These are phyloP conservation scores for Andrographis paniculata DNA, from an alignment of 305 asterid genomes.

Conservation along the genomic window DNA sequence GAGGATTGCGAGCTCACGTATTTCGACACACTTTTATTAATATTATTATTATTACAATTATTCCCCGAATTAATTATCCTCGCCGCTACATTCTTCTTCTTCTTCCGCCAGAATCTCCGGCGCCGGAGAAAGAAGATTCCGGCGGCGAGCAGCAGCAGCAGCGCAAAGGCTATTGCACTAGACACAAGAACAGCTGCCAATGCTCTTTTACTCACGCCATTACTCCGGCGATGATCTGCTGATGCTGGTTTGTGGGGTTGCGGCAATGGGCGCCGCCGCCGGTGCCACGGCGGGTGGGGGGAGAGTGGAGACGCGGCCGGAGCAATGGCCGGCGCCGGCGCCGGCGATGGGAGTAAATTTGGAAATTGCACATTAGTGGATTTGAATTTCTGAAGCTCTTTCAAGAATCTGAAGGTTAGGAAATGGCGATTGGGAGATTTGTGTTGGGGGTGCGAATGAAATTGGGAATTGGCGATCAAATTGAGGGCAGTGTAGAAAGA, in stretches of 20 bases:
- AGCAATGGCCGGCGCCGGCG: conserved; percentile 21
- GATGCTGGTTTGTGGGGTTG: conserved; percentile 20
- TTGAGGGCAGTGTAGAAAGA: conserved; percentile 28
- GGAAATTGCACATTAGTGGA: conserved; percentile 18
- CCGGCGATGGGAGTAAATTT: conserved; percentile 28
- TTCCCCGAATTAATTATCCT: no score
- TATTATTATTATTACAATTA: conserved; percentile 21
- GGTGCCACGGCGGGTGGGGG: conserved; percentile 21
- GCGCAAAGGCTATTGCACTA: conserved; percentile 34
- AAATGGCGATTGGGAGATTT: no score
- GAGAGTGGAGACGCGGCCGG: conserved; percentile 8
- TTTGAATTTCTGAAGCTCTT: conserved; percentile 26
- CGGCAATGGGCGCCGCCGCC: conserved; percentile 31
- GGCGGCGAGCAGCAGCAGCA: conserved; percentile 36
- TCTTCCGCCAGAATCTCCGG: conserved; percentile 37
- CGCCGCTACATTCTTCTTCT: conserved; percentile 36
- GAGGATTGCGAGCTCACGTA: conserved; percentile 34
- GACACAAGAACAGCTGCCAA: conserved; percentile 47
- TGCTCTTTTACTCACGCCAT: conserved; percentile 11
- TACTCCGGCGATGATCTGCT: conserved; percentile 17
- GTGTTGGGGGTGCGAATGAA: conserved; percentile 10
- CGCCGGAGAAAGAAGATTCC: conserved; percentile 32
- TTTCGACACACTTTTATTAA: conserved; percentile 40
- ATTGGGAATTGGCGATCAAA: conserved; percentile 28
- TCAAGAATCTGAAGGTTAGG: conserved; percentile 45